A percentile compares a stretch with the other conserved stretches of the same genome.
phyloP scores from a whole-genome alignment of 129 eudicot genomes.

The Flaveria robusta region DNA sequence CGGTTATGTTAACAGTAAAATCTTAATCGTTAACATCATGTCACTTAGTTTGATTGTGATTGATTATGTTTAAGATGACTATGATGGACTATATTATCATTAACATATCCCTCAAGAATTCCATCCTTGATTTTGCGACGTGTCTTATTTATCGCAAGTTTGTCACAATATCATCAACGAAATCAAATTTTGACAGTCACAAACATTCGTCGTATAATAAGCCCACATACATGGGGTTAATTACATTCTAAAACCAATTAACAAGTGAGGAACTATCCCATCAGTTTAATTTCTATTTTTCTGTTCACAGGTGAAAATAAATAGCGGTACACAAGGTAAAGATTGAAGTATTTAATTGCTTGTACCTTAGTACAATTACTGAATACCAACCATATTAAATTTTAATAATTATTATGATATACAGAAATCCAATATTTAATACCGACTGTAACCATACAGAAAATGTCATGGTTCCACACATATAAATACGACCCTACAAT shows the following conservation, averaged over 20 bases:
- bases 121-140: no score
- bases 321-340: constrained; percentile 12
- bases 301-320: constrained; percentile 4
- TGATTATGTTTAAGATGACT: neutral
- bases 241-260: neutral
- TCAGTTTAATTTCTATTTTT: neutral
- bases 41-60: neutral
- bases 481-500: constrained; percentile 30
- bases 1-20: no score
- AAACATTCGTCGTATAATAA: no score
- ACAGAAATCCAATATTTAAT: constrained; percentile 18
- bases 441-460: constrained; percentile 37
- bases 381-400: constrained; percentile 41
- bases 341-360: constrained; percentile 11
- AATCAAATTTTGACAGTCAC: no score
- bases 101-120: neutral
- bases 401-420: constrained; percentile 23
- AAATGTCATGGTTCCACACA: constrained; percentile 39
- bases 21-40: no score
- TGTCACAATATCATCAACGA: no score
- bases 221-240: no score
- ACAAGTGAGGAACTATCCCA: neutral
- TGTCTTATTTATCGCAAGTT: no score
- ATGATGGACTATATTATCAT: neutral
- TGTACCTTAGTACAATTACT: constrained; percentile 25